Conservation (phyloP, 164 flowering plant genomes). For the Vitis rupestris region DNA sequence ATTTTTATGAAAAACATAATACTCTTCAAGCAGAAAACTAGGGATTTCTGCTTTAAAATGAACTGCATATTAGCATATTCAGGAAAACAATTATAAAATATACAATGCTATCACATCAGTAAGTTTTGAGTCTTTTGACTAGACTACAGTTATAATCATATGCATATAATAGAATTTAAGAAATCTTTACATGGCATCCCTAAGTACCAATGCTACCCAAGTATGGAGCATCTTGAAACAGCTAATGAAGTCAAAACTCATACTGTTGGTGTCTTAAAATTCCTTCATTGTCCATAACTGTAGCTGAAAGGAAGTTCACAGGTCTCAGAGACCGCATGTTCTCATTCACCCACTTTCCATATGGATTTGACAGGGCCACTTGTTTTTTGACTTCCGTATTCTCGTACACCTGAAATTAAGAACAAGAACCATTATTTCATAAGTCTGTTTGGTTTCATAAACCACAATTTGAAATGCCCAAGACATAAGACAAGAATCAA, state of each 20-base stretch:
- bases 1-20: background rate
- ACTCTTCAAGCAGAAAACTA: background rate
- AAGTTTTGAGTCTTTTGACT: background rate
- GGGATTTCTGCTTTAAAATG: background rate
- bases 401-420: slow-evolving; percentile 72
- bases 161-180: background rate
- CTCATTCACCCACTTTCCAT: slow-evolving; percentile 87
- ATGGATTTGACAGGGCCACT: slow-evolving; percentile 78
- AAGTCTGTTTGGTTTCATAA: too few relatives aligned
- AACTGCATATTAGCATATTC: background rate
- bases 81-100: background rate
- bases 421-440: background rate
- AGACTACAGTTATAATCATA: background rate
- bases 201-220: too few relatives aligned
- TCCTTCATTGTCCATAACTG: slow-evolving; percentile 73
- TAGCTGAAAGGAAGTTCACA: slow-evolving; percentile 62
- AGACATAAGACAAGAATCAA: background rate
- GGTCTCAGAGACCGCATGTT: slow-evolving; percentile 74
- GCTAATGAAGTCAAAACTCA: slow-evolving; percentile 28
- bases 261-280: slow-evolving; percentile 90
- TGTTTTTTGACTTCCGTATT: slow-evolving; percentile 95
- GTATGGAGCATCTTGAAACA: slow-evolving; percentile 2
- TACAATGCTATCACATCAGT: too few relatives aligned
- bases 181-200: too few relatives aligned
- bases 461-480: background rate